Percentiles rank a stretch among this genome's conserved stretches.
Conservation (phyloP, 352 stramenopile species). For the Phytophthora sansomeana region DNA sequence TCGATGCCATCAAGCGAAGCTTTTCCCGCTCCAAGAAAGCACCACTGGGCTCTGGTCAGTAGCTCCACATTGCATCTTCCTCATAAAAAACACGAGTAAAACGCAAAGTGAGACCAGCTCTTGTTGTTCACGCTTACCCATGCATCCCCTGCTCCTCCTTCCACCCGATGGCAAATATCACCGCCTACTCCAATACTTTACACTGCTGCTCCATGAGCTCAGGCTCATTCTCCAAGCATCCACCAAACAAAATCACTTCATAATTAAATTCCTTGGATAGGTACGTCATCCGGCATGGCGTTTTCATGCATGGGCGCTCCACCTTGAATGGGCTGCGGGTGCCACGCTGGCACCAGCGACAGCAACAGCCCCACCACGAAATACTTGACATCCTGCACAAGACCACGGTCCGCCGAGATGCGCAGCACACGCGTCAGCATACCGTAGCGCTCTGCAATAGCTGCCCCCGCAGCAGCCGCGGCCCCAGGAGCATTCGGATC, state of each 20-base stretch:
- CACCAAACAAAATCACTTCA: conserved; percentile 20
- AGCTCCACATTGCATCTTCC: neutral
- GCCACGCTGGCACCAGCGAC: conserved; percentile 83
- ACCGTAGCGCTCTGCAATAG: conserved; percentile 35
- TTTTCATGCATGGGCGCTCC: conserved; percentile 42
- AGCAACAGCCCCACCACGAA: conserved; percentile 80
- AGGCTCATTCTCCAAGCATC: conserved; percentile 1
- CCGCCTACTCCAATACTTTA: conserved; percentile 34
- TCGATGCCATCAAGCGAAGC: conserved; percentile 64
- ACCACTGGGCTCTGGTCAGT: conserved; percentile 23
- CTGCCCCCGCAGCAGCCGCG: conserved; percentile 21
- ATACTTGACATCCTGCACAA: conserved; percentile 80
- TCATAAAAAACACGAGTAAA: conserved; percentile 3
- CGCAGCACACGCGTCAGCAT: conserved; percentile 61
- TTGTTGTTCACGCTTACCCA: conserved; percentile 24
- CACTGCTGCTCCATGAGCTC: conserved; percentile 19
- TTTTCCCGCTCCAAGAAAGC: conserved; percentile 45
- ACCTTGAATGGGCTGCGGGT: conserved; percentile 63
- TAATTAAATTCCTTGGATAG: conserved; percentile 79
- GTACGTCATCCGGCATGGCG: conserved; percentile 63
- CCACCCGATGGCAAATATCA: neutral
- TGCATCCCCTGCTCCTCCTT: conserved; percentile 23
- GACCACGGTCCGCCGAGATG: conserved; percentile 76
- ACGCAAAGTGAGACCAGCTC: conserved; percentile 24
- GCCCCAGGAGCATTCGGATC: conserved; percentile 31